Evolutionary conservation across 305 asterid species (phyloP), one percentile per base, ranked within the genome.

Genomic region (Rubia tinctorum): DNA sequence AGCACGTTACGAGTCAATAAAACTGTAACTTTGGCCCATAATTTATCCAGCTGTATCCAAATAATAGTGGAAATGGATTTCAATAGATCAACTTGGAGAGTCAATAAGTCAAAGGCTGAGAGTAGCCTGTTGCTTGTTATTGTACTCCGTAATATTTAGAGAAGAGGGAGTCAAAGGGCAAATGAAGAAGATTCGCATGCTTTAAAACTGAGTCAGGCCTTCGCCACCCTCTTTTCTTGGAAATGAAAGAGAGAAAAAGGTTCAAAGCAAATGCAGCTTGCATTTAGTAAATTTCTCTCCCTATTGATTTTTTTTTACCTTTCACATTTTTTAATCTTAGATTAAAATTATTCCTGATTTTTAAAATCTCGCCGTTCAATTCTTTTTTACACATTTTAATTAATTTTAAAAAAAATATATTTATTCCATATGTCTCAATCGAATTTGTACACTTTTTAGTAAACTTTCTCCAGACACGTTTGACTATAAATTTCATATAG

Each of bases 191-290:
- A 65, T 73, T 66, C 77, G 73, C 66, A 22, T 55, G 60, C 72
- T 66, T 74, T 74, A 22, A 22, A 74, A 59, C 3, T 23, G 77
- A 63, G 68, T 63, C 68, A 63, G 68, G 78, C 74, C 51, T 60
- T 51, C 34, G 78, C 73, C 69, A 72, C 80, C 70, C 20, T 78
- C 47, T 80, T 77, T 80, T 80, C 84, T 80, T 80, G 81, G 84
- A 74, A 80, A 80, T 80, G 84, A 77, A 80, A 77, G 84, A 80
- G 74, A 68, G 74, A 73, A 55, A 70, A 42, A 66, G 25, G 60
- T 1, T 53, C 6, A 53, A 53, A 53, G 23, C 3, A 5, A 7
- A 10, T 43, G 47, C 9, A 53, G 74, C 67, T 58, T 71, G 58
- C 67, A 59, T 71, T 42, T 34, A 34, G 39, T 34, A 34, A 34